phyloP scores from a whole-genome alignment of 257 asterid species.

The Coffea eugenioides region DNA sequence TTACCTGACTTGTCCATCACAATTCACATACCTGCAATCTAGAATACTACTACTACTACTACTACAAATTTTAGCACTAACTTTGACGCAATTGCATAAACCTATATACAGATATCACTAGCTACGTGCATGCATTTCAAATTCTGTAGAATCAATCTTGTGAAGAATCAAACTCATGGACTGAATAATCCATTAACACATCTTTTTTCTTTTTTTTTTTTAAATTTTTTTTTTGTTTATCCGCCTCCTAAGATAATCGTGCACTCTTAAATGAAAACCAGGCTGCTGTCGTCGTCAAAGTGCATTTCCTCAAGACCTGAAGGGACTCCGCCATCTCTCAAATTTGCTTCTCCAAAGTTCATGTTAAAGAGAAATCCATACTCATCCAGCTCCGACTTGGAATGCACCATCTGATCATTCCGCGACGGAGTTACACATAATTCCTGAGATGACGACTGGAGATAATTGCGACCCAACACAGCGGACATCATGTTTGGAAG shows the following conservation, averaged over 20 bases:
- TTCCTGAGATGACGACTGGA: background rate
- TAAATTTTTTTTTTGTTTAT: no score
- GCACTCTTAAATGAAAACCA: conserved; percentile 27
- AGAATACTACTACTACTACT: no score
- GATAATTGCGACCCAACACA: conserved; percentile 14
- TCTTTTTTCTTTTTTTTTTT: no score
- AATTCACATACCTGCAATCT: background rate
- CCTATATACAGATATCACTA: background rate
- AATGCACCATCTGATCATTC: background rate
- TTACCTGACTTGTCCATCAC: background rate
- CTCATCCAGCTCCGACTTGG: conserved; percentile 30
- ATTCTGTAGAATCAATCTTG: background rate
- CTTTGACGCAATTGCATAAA: background rate
- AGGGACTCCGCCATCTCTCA: conserved; percentile 14
- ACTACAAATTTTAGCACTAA: background rate
- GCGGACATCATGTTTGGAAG: conserved; percentile 26
- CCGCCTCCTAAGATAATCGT: no score
- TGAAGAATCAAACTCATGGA: background rate
- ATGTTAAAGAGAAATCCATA: conserved; percentile 36
- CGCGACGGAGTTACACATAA: conserved; percentile 1
- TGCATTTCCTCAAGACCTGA: conserved; percentile 25
- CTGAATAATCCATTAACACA: no score
- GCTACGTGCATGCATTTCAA: background rate
- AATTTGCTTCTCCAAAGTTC: conserved; percentile 26
- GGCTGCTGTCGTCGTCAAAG: conserved; percentile 40